Percentiles rank a stretch among this genome's conserved stretches.
These are phyloP conservation scores for Closterium sp. DNA, from an alignment of 139 green algal species.

Conservation along the genomic window DNA sequence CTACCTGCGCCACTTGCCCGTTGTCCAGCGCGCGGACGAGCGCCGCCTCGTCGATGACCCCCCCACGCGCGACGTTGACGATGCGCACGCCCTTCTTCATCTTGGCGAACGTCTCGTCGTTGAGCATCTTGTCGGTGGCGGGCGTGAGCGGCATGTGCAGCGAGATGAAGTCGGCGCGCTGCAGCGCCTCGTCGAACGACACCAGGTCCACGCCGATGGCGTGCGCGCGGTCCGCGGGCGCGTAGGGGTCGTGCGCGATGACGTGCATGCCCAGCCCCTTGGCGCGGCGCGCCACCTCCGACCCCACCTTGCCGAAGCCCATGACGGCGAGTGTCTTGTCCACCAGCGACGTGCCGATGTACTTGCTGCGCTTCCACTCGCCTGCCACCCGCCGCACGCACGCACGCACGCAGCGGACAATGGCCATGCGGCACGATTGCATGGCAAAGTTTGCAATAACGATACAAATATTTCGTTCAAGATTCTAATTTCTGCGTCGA, in stretches of 20 bases:
- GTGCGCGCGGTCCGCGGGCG: constrained; percentile 71
- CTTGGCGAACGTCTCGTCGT: constrained; percentile 76
- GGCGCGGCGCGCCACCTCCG: constrained; percentile 82
- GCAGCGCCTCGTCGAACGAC: constrained; percentile 81
- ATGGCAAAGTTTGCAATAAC: not conserved
- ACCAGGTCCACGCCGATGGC: constrained; percentile 82
- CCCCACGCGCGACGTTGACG: constrained; percentile 91
- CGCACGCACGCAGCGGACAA: not conserved
- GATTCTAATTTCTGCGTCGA: too few relatives aligned
- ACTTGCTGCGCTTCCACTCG: constrained; percentile 83
- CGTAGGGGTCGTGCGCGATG: constrained; percentile 91
- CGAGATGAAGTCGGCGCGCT: constrained; percentile 76
- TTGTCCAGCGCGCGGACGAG: constrained; percentile 79
- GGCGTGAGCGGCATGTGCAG: constrained; percentile 86
- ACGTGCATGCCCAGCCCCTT: constrained; percentile 85
- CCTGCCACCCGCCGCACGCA: constrained; percentile 52
- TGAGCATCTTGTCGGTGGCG: constrained; percentile 78
- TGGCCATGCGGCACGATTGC: not conserved
- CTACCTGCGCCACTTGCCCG: constrained; percentile 63
- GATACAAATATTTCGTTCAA: too few relatives aligned
- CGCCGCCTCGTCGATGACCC: constrained; percentile 88
- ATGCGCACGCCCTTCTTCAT: constrained; percentile 72
- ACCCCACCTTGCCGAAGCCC: constrained; percentile 95
- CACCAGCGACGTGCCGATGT: constrained; percentile 81
- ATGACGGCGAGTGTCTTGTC: constrained; percentile 92